Evolutionary conservation across 129 eudicot species (phyloP).

Genomic region (Chrysanthemum makinoi): DNA sequence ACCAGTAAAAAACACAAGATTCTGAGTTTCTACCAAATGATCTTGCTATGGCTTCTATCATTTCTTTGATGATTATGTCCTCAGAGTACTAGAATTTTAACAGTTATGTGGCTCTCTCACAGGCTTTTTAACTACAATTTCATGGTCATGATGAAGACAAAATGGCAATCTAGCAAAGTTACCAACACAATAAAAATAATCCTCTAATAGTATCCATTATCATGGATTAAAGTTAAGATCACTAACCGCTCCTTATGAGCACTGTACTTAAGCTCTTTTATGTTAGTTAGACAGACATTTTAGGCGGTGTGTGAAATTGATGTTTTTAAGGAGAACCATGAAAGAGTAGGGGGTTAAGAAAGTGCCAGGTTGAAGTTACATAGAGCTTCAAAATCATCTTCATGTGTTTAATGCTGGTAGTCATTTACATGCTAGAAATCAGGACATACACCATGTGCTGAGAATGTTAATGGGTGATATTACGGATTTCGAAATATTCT

Average conservation of each 20-base stretch:
- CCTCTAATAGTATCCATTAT: neutral
- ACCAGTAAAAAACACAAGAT: slow-evolving; percentile 2
- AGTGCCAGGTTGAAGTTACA: slow-evolving; percentile 97
- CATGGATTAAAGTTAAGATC: neutral
- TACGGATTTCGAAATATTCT: slow-evolving; percentile 25
- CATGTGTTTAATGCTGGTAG: slow-evolving; percentile 73
- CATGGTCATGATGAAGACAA: slow-evolving; percentile 74
- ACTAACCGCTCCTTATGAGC: slow-evolving; percentile 95
- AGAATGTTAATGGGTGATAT: slow-evolving; percentile 27
- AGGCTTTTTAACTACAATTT: slow-evolving; percentile 87
- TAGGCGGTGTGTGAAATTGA: slow-evolving; percentile 65
- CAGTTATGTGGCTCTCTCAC: slow-evolving; percentile 70
- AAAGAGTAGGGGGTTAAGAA: slow-evolving; percentile 77
- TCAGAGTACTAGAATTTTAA: slow-evolving; percentile 85
- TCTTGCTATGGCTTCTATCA: slow-evolving; percentile 89
- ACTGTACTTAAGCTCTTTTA: slow-evolving; percentile 77
- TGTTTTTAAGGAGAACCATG: slow-evolving; percentile 59
- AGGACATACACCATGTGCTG: slow-evolving; percentile 43
- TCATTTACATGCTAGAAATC: slow-evolving; percentile 51
- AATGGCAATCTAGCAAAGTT: neutral
- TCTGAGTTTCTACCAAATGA: slow-evolving; percentile 94
- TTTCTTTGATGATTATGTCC: slow-evolving; percentile 81
- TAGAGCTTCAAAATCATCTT: slow-evolving; percentile 55
- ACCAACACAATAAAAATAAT: neutral
- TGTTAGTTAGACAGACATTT: slow-evolving; percentile 73